phyloP scores from a whole-genome alignment of 306 rosid genomes.

The Cyamopsis tetragonoloba region DNA sequence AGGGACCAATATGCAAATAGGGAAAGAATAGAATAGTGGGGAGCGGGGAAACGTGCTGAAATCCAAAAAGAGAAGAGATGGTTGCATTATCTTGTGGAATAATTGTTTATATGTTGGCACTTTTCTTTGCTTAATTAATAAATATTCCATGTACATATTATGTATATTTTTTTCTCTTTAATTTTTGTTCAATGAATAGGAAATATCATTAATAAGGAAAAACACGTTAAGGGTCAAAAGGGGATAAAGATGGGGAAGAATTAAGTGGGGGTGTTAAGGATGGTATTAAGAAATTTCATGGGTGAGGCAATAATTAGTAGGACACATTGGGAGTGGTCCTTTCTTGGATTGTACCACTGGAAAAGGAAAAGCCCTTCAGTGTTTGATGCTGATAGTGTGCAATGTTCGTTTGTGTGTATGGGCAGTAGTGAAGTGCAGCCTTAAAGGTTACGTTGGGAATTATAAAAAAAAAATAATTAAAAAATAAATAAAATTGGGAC shows the following conservation, averaged over 20 bases:
- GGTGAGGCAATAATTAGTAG: constrained; percentile 63
- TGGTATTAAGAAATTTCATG: constrained; percentile 44
- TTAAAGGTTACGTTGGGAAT: neutral
- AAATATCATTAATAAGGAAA: neutral
- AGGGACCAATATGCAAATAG: neutral
- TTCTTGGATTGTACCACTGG: constrained; percentile 24
- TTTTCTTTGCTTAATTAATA: constrained; percentile 20
- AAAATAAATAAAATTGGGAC: no score
- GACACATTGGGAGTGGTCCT: constrained; percentile 57
- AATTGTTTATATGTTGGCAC: constrained; percentile 20
- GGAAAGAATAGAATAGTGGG: constrained; percentile 24
- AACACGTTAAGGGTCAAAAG: neutral
- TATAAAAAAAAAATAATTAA: no score
- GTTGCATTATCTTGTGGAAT: constrained; percentile 23
- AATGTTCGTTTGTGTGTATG: neutral
- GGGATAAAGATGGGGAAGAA: constrained; percentile 36
- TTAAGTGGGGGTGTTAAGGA: constrained; percentile 31
- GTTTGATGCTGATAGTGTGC: constrained; percentile 43
- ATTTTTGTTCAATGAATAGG: neutral
- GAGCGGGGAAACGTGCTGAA: constrained; percentile 29
- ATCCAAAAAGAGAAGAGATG: constrained; percentile 30
- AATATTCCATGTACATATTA: neutral
- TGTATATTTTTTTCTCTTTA: neutral
- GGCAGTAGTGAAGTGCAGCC: neutral
- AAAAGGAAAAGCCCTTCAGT: constrained; percentile 25